phyloP scores from a whole-genome alignment of 2,329 filamentous ascomycete species.

The Neonectria magnoliae region DNA sequence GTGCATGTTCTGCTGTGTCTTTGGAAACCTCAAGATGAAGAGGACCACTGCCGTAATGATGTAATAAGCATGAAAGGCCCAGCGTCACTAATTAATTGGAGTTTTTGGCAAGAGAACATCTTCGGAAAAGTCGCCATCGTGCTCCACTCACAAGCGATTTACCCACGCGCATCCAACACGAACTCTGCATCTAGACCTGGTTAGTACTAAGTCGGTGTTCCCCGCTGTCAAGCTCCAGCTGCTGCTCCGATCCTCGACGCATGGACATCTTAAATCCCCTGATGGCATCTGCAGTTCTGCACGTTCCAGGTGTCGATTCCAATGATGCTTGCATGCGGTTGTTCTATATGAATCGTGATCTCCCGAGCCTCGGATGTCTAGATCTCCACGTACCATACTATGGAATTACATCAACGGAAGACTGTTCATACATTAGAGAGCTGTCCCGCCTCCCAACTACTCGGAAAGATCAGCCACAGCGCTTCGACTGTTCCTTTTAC shows the following conservation, averaged over 20 bases:
- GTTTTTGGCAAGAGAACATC: neutral
- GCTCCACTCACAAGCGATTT: neutral
- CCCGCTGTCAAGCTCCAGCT: constrained; percentile 2
- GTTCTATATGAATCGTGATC: neutral
- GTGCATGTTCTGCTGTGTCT: constrained; percentile 21
- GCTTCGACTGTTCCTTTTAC: no score
- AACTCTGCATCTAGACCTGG: neutral
- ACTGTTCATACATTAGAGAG: neutral
- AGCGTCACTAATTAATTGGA: neutral
- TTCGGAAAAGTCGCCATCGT: neutral
- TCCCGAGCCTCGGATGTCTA: neutral
- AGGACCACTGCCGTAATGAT: neutral
- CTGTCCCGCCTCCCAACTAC: neutral
- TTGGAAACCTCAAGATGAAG: neutral
- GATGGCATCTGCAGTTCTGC: constrained; percentile 13
- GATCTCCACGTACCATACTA: neutral
- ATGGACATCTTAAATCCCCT: constrained; percentile 16
- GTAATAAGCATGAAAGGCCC: neutral
- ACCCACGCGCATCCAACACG: neutral
- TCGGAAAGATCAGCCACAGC: neutral
- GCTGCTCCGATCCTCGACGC: neutral
- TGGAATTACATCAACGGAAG: neutral
- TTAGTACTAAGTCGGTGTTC: neutral
- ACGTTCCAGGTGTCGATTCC: neutral
- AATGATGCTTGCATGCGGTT: neutral